Conservation (phyloP, 805 yeast genomes). For the Saccharomycopsis synnaedendra region DNA sequence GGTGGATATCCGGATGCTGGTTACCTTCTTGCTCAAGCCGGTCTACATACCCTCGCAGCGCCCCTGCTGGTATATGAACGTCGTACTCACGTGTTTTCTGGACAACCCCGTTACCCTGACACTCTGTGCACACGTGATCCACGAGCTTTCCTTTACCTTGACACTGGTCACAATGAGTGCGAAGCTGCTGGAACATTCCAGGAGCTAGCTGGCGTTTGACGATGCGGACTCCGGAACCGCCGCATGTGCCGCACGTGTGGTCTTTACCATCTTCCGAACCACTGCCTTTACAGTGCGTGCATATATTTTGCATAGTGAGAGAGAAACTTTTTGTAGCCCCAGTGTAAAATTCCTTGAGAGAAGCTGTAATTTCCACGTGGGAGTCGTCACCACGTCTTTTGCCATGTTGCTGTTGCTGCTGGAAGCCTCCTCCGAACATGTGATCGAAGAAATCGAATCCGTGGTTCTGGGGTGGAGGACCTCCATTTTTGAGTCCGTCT, state of each 20-base stretch:
- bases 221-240: slow-evolving; percentile 61
- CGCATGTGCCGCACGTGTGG: slow-evolving; percentile 56
- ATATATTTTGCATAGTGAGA: slow-evolving; percentile 60
- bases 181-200: slow-evolving; percentile 81
- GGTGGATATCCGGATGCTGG: slow-evolving; percentile 65
- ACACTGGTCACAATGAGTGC: slow-evolving; percentile 70
- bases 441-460: slow-evolving; percentile 54
- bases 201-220: slow-evolving; percentile 73
- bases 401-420: slow-evolving; percentile 23
- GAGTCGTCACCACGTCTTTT: slow-evolving; percentile 46
- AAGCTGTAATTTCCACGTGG: slow-evolving; percentile 40
- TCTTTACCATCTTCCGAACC: slow-evolving; percentile 75
- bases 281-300: slow-evolving; percentile 70
- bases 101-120: slow-evolving; percentile 61
- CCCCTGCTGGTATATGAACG: slow-evolving; percentile 61
- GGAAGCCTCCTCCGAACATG: slow-evolving; percentile 38
- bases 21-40: slow-evolving; percentile 70
- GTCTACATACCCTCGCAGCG: slow-evolving; percentile 45
- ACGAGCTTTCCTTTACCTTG: slow-evolving; percentile 65
- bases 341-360: slow-evolving; percentile 54
- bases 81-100: slow-evolving; percentile 44
- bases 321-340: slow-evolving; percentile 57
- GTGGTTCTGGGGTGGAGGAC: slow-evolving; percentile 22
- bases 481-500: slow-evolving; percentile 57
- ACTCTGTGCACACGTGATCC: slow-evolving; percentile 49